phyloP scores from a whole-genome alignment of 805 yeast genomes.

The Yarrowia divulgata region DNA sequence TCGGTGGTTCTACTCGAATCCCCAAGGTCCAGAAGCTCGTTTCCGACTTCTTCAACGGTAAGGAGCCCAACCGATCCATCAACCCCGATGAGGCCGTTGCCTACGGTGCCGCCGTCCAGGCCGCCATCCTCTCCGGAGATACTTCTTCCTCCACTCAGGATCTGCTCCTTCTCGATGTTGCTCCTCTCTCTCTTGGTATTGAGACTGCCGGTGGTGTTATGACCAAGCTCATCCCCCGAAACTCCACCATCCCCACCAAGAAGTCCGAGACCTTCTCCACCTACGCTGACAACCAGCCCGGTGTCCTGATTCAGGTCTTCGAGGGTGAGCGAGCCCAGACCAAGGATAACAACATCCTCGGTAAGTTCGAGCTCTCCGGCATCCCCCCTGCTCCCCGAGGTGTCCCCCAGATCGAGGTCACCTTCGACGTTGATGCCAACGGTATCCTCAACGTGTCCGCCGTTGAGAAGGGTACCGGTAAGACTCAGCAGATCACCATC shows the following conservation, averaged over 20 bases:
- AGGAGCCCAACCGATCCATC: constrained; percentile 94
- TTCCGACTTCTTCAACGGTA: constrained; percentile 95
- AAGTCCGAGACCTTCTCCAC: constrained; percentile 97
- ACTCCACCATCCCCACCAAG: constrained; percentile 97
- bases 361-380: constrained; percentile 95
- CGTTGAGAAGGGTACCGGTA: constrained; percentile 98
- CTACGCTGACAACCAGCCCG: constrained; percentile 97
- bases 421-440: constrained; percentile 95
- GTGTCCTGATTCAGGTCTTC: constrained; percentile 95
- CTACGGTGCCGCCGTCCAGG: constrained; percentile 99
- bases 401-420: constrained; percentile 97
- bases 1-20: constrained; percentile 98
- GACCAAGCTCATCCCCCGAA: constrained; percentile 98
- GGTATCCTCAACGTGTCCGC: constrained; percentile 97
- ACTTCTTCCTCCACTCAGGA: constrained; percentile 96
- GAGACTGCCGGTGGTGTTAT: constrained; percentile 99
- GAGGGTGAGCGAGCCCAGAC: constrained; percentile 99
- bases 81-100: constrained; percentile 99
- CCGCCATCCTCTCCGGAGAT: constrained; percentile 96
- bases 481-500: constrained; percentile 94
- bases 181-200: constrained; percentile 96
- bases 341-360: constrained; percentile 93
- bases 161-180: constrained; percentile 91
- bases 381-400: constrained; percentile 99
- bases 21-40: constrained; percentile 96